Base-by-base conservation (phyloP, 805 yeast species). In the Candida verbasci region DNA sequence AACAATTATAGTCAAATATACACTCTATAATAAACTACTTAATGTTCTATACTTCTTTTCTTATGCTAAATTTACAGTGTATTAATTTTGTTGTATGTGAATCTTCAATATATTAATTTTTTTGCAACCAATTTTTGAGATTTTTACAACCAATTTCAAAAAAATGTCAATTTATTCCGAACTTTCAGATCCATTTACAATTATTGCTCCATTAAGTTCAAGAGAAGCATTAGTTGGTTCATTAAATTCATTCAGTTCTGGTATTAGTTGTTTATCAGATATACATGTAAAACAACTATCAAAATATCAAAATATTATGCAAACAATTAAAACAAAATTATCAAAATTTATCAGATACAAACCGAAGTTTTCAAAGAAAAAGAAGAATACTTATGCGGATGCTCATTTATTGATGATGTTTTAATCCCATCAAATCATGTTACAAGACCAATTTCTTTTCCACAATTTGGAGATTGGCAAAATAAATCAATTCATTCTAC, bases 181-280 rank as follows among this genome's bases (percentile, higher is more conserved):
- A 3, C 9, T 21, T 8, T n/a, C 16, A 14, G 15, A 12, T 11
- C 26, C 33, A 7, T 30, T 30, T 11, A 30, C 24, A 17, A 30
- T 26, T 9, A 22, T 9, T 14, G 26, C 34, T 8, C 27, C 34
- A 9, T 3, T 17, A 12, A 31, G 24, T 9, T 11, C 34, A 17
- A 31, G 34, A 31, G 20, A 23, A 17, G 34, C 34, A 9, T 6
- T 24, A 16, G 17, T 31, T 11, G 34, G 34, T 5, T 30, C 33
- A 22, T 21, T 30, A 9, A 17, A 15, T 3, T 21, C 24, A 5
- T 21, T 30, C 17, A 18, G 10, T 16, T 4, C 9, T 18, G 8
- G n/a, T n/a, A n/a, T n/a, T 18, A 8, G 8, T 18, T 18, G 8
- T 6, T 6, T 18, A 18, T 18, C 8, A 6, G 21, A 18, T 18